Evolutionary conservation across 2,329 filamentous ascomycete genomes (phyloP).

Genomic region (Verticillium klebahnii): DNA sequence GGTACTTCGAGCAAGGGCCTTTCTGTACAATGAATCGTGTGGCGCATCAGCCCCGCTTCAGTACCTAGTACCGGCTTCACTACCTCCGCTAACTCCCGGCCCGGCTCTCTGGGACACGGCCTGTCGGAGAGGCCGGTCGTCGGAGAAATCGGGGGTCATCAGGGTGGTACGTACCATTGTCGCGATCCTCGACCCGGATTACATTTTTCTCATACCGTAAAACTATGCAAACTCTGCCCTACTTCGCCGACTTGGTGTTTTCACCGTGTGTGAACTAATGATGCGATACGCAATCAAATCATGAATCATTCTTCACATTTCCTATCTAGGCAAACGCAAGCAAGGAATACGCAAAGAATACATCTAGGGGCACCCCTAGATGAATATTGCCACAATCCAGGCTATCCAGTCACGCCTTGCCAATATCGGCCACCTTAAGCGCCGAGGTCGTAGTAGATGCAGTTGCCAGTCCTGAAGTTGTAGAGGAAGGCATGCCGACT

Average conservation of each 20-base stretch:
- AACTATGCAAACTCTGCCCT: background rate
- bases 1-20: background rate
- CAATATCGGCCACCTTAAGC: constrained; percentile 20
- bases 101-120: background rate
- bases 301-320: background rate
- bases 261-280: background rate
- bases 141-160: background rate
- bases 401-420: background rate
- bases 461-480: constrained; percentile 81
- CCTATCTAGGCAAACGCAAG: background rate
- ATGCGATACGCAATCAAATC: background rate
- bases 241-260: background rate
- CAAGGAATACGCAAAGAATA: background rate
- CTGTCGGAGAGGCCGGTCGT: background rate
- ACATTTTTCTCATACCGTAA: background rate
- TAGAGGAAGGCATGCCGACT: constrained; percentile 80
- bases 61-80: background rate
- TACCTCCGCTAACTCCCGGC: background rate
- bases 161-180: background rate
- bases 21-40: background rate
- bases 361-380: background rate
- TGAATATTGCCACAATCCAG: background rate
- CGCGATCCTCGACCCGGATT: background rate
- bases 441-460: constrained; percentile 78
- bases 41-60: background rate